Conservation (phyloP, 495 filamentous ascomycete species). For the Cudoniella acicularis region DNA sequence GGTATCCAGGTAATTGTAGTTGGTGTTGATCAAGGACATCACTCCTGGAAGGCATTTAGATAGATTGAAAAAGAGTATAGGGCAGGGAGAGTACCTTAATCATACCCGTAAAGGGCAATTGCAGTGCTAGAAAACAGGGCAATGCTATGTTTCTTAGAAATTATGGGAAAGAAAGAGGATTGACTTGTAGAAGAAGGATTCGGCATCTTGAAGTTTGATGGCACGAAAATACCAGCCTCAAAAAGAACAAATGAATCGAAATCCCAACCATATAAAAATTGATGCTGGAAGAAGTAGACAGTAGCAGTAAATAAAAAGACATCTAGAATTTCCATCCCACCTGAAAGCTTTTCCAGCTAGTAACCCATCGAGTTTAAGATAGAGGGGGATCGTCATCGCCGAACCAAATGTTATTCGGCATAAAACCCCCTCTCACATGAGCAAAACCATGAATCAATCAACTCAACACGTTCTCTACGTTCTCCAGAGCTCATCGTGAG, state of each 20-base stretch:
- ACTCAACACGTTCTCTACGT: neutral
- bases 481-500: no score
- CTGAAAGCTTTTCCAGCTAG: neutral
- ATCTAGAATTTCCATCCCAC: neutral
- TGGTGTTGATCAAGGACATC: constrained; percentile 60
- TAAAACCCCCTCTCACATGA: neutral
- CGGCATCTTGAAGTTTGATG: constrained; percentile 8
- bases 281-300: no score
- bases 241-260: neutral
- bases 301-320: neutral
- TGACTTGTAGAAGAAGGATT: constrained; percentile 9
- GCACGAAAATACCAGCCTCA: neutral
- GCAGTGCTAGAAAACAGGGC: constrained; percentile 49
- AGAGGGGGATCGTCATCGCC: neutral
- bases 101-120: constrained; percentile 58
- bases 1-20: constrained; percentile 48
- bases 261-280: no score
- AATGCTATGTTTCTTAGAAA: constrained; percentile 40
- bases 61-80: neutral
- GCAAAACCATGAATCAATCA: neutral
- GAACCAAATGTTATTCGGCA: neutral
- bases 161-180: constrained; percentile 3
- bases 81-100: constrained; percentile 29
- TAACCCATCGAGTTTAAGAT: neutral
- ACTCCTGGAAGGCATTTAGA: constrained; percentile 34